Evolutionary conservation across 495 filamentous ascomycete species (phyloP), one percentile per base, ranked within the genome.

Genomic region (Aspergillus baeticus): DNA sequence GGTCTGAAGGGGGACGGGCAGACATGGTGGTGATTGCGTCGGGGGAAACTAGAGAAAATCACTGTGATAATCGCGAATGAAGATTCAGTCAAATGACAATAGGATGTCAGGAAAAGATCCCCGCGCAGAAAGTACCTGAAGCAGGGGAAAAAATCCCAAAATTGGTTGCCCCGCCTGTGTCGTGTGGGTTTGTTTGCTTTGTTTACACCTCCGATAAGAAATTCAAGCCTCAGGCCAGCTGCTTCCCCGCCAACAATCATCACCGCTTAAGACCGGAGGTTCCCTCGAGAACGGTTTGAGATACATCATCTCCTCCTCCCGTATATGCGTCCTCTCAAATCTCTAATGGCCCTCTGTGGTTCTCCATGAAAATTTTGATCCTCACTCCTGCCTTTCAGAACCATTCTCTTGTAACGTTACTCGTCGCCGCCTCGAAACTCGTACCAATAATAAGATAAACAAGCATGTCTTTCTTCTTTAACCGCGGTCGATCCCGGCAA

Each of bases 381-480:
- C 29, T 48, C 36, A 5, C 17, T 34, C 31, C 10, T 23, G 29
- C 34, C 22, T 21, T 37, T 20, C 4, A 37, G 36, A 22, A 7
- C 17, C 37, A 44, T n/a, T 26, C 48, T 17, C 26, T 37, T 37
- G 46, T 18, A 51, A 41, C 41, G 41, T 39, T 5, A 20, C 22
- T 14, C 34, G 35, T 22, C 22, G 35, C 54, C 45, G 23, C 52
- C 37, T 50, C 55, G n/a, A n/a, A 29, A 35, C 42, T 52, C 36
- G 8, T 56, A 50, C 55, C 50, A 26, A 59, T 61, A 48, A 46
- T 55, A 44, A 55, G 38, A 43, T 21, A 60, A 53, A 47, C 49
- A 51, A 54, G 59, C 51, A 96, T 96, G 90, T 89, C 94, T 20
- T 99, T 99, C 76, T 83, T 98, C 58, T 97, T 96, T 69, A 86